Base-by-base conservation (phyloP, 768 basidiomycete species). In the Suillus fuscotomentosus region DNA sequence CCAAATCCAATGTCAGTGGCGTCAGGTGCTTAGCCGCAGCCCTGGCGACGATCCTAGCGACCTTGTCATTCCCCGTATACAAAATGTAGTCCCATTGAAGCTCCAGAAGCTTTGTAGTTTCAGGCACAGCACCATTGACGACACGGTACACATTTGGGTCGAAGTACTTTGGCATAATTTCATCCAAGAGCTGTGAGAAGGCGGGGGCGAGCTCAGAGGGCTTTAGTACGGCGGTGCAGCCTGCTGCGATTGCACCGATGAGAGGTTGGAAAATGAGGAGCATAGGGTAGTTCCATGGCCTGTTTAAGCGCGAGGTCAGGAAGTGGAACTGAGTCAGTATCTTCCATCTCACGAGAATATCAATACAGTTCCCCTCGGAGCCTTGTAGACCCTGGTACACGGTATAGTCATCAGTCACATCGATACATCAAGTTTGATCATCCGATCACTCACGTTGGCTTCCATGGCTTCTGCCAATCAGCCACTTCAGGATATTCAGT, bases 281-380 rank as follows among this genome's bases (percentile, higher is more conserved):
- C 59, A 86, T 69, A 0, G 89, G 89, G 67, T 85, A 90, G 69
- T 90, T 89, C 87, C 87, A 89, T 2, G 87, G 87, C n/a, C 87
- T 88, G 34, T 13, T 60, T 14, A 41, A 41, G 53, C 34, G 41
- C 22, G 8, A 17, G 17, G 60, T 34, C 31, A 27, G 14, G 10
- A 65, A n/a, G n/a, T 17, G n/a, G 8, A 45, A 24, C 66, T 2
- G 13, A 60, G 9, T 13, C 53, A 14, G 27, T 17, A 45, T 31
- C 39, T 22, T 31, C 17, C 13, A 5, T 78, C 86, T 61, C 65
- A 88, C 88, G 84, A 75, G 56, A 90, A 86, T 63, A 88, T 81
- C 55, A 90, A 72, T 9, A 81, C 86, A 11, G 84, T 82, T 4
- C 89, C 89, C 71, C 86, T 91, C 8, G 90, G 83, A 38, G 78